phyloP scores from a whole-genome alignment of 1,284 basidiomycete genomes.

The Ganoderma leucocontextum region DNA sequence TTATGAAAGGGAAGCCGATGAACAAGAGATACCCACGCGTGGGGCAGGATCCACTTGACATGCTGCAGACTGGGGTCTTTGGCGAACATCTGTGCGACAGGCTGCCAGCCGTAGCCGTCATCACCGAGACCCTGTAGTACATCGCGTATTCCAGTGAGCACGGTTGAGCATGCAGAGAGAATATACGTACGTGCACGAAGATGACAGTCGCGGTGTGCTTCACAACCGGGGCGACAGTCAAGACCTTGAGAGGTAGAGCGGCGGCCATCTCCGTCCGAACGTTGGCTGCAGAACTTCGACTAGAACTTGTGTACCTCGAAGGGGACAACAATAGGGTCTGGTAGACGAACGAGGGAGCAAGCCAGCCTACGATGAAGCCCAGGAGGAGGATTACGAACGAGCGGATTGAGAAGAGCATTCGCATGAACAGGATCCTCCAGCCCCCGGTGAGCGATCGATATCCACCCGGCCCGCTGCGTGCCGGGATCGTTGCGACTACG shows the following conservation, averaged over 20 bases:
- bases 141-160: background rate
- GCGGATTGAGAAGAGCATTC: constrained; percentile 8
- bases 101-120: constrained; percentile 79
- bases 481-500: background rate
- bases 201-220: constrained; percentile 89
- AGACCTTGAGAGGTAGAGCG: constrained; percentile 51
- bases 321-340: background rate
- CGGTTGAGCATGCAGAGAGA: background rate
- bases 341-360: constrained; percentile 5
- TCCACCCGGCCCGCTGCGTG: background rate
- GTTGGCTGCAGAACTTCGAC: background rate
- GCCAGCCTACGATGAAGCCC: background rate
- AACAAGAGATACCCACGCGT: constrained; percentile 60
- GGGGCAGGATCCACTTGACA: constrained; percentile 86
- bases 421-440: background rate
- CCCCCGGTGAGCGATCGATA: background rate
- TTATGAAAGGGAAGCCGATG: background rate
- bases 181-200: constrained; percentile 75
- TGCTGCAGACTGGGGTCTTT: constrained; percentile 63
- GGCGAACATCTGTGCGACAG: constrained; percentile 74
- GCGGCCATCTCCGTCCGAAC: constrained; percentile 37
- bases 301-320: background rate
- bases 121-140: constrained; percentile 74
- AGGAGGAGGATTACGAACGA: background rate
- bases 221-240: constrained; percentile 60